These are phyloP conservation scores for Epichloe sp. DNA, from an alignment of 2,329 filamentous ascomycete species.

Conservation along the genomic window DNA sequence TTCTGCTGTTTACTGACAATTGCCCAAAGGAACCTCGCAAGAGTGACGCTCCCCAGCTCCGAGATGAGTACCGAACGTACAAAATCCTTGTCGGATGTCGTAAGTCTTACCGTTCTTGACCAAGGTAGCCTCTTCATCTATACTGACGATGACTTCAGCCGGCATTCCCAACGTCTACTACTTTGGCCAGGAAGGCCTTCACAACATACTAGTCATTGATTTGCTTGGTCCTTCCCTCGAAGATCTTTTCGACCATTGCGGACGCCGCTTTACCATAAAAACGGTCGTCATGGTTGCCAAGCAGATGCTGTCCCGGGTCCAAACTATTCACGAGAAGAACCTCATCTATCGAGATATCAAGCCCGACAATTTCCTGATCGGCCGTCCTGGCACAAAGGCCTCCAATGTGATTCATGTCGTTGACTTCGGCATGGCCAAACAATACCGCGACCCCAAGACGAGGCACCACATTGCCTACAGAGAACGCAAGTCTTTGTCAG, in stretches of 20 bases:
- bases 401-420: conserved; percentile 97
- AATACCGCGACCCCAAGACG: conserved; percentile 96
- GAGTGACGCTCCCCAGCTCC: conserved; percentile 92
- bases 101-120: conserved; percentile 37
- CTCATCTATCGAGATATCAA: conserved; percentile 99
- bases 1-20: neutral
- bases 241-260: conserved; percentile 99
- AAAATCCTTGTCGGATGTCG: conserved; percentile 98
- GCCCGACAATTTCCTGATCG: conserved; percentile 99
- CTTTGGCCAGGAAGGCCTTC: conserved; percentile 99
- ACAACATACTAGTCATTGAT: conserved; percentile 99
- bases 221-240: conserved; percentile 90
- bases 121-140: neutral
- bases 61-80: conserved; percentile 98
- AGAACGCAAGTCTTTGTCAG: conserved; percentile 91
- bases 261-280: conserved; percentile 99
- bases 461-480: conserved; percentile 98
- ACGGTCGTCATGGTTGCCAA: conserved; percentile 93
- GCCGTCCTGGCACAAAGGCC: conserved; percentile 84
- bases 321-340: conserved; percentile 99
- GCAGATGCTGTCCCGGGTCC: conserved; percentile 96
- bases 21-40: conserved; percentile 75
- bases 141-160: conserved; percentile 22
- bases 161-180: conserved; percentile 98
- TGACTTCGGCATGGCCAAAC: conserved; percentile 99